Evolutionary conservation across 768 basidiomycete species (phyloP).

Genomic region (Leucosporidium creatinivorum): DNA sequence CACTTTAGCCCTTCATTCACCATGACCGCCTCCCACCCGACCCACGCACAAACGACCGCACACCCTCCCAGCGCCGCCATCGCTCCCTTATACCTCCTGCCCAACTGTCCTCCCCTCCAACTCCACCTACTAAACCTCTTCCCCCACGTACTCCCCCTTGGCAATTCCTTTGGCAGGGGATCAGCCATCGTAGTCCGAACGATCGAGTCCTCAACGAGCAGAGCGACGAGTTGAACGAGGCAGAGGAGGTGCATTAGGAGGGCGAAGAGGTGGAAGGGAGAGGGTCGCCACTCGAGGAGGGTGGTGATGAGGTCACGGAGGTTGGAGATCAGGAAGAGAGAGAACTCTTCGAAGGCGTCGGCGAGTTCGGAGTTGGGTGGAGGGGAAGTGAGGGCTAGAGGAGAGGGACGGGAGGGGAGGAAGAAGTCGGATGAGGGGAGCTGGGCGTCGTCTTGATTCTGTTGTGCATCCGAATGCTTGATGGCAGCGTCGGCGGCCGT

Average conservation of each 20-base stretch:
- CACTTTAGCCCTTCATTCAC: neutral
- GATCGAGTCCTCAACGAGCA: neutral
- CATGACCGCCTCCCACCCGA: neutral
- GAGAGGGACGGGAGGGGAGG: neutral
- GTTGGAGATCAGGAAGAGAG: neutral
- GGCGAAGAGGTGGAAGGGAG: neutral
- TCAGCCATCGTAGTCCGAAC: neutral
- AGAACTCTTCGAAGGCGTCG: conserved; percentile 2
- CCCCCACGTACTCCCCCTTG: neutral
- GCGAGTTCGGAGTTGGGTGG: conserved; percentile 1
- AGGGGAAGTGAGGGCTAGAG: neutral
- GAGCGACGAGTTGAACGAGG: neutral
- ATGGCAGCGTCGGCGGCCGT: neutral
- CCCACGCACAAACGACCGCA: neutral
- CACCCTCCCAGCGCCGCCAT: neutral
- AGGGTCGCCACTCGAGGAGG: neutral
- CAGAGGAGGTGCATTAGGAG: neutral
- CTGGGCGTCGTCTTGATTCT: neutral
- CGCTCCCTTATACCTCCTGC: neutral
- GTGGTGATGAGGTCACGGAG: neutral
- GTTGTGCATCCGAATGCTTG: too few species aligned
- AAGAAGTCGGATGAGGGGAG: neutral
- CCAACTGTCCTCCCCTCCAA: neutral
- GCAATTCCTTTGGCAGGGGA: neutral
- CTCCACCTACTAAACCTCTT: neutral